These are phyloP conservation scores for Aleurites moluccanus DNA, from an alignment of 441 rosid species.

Conservation along the genomic window DNA sequence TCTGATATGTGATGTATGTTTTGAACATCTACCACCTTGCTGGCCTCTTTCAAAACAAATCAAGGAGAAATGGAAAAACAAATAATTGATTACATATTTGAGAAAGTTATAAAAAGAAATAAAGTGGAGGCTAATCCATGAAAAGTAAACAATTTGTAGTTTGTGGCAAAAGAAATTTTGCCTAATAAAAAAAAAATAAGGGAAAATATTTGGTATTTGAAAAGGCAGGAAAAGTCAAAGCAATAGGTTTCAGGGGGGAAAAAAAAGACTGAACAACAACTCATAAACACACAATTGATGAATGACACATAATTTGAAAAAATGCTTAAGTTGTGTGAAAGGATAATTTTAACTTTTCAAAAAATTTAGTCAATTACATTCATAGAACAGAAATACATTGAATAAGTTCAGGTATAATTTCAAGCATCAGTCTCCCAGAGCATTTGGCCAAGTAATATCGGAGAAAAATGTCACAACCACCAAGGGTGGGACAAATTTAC, in stretches of 20 bases:
- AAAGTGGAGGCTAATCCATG: neutral
- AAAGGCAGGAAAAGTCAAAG: too few species aligned
- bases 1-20: conserved; percentile 57
- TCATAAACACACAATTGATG: too few species aligned
- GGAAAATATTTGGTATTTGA: too few species aligned
- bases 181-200: too few species aligned
- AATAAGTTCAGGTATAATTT: neutral
- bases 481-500: too few species aligned
- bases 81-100: neutral
- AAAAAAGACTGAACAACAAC: too few species aligned
- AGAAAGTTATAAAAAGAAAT: neutral
- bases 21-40: conserved; percentile 43
- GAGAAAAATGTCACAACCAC: neutral
- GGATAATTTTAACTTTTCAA: neutral
- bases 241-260: too few species aligned
- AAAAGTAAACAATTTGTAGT: neutral
- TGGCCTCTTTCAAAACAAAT: conserved; percentile 42
- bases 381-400: neutral
- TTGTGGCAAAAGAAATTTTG: neutral
- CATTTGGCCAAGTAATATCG: neutral
- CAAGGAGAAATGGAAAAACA: neutral
- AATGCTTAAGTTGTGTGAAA: neutral
- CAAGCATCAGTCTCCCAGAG: neutral
- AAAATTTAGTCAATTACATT: neutral
- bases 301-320: neutral